These are phyloP conservation scores for Mucor sp. DNA, from an alignment of 371 early-diverging fungal genomes.

Conservation along the genomic window DNA sequence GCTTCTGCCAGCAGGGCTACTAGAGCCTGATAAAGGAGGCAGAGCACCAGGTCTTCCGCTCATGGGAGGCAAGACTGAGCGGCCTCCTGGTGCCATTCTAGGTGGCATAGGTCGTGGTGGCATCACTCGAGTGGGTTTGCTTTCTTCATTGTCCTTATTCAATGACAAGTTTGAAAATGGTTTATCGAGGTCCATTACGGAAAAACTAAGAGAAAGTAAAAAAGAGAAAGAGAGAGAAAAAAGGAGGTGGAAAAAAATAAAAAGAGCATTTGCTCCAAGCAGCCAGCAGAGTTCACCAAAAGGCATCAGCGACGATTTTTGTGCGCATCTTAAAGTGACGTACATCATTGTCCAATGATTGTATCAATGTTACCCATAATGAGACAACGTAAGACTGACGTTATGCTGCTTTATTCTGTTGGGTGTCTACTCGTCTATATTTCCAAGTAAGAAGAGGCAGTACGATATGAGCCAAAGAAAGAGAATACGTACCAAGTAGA, in stretches of 20 bases:
- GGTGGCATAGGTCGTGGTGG: constrained; percentile 24
- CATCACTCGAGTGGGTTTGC: constrained; percentile 8
- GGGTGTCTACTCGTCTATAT: too few relatives aligned
- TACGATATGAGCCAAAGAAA: too few relatives aligned
- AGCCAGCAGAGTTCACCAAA: background rate
- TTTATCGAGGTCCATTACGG: constrained; percentile 32
- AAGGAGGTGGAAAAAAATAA: background rate
- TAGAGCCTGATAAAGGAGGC: constrained; percentile 22
- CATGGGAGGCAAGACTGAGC: constrained; percentile 50
- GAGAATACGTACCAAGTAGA: too few relatives aligned
- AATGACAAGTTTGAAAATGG: constrained; percentile 30
- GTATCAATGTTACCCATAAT: background rate
- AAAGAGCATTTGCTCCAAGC: background rate
- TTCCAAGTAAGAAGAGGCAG: too few relatives aligned
- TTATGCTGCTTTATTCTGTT: background rate
- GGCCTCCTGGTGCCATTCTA: constrained; percentile 20
- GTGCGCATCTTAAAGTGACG: background rate
- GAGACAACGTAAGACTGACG: background rate
- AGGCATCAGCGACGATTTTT: background rate
- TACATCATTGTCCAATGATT: background rate
- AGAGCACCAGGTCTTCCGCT: constrained; percentile 27
- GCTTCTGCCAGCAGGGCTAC: background rate
- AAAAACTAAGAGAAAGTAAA: background rate
- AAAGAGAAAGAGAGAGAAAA: background rate
- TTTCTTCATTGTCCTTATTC: constrained; percentile 21